Base-by-base conservation (phyloP, 768 basidiomycete genomes). In the Suillus luteus region DNA sequence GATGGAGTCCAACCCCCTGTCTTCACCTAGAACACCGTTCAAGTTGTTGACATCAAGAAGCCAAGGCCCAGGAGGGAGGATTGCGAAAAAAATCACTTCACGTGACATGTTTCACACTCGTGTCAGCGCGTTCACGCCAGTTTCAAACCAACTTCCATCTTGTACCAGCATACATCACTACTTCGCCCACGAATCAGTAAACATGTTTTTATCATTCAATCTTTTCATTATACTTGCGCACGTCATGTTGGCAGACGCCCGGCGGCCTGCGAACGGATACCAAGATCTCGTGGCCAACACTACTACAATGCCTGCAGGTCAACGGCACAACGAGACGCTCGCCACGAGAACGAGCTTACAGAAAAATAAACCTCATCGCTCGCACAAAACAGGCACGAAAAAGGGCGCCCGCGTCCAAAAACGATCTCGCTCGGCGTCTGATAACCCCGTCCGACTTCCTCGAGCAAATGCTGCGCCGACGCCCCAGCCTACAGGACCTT, bases 401-500 rank as follows among this genome's bases (percentile, higher is more conserved):
- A n/a, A 40, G 17, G 38, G 11, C 38, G 22, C 37, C 38, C 55
- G 38, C 38, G 22, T 40, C 22, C 55, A 10, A 37, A 12, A 51
- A 57, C 27, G 40, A 0, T 43, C 64, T 12, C 22, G 33, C 40
- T 22, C 15, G 35, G 11, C 27, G 24, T 11, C 38, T 22, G n/a
- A 10, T 17, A 40, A 22, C 15, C 9, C 14, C 24, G 22, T 22
- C 55, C 38, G 15, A 17, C 22, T 0, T 40, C 14, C 37, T 40
- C 55, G 24, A 57, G 73, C 63, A 40, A 64, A 74, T 40, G 67
- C 63, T 7, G 64, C 68, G 22, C 81, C 81, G 0, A 81, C 80
- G 2, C 80, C 80, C 3, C 71, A 74, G 52, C 79, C 81, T 3
- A 81, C 80, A 1, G 79, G 78, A 1, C 62, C 65, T 0, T 62